Evolutionary conservation across 2,329 filamentous ascomycete species (phyloP), one percentile per base, ranked within the genome.

Genomic region (Hymenotorrendiella dingleyae): DNA sequence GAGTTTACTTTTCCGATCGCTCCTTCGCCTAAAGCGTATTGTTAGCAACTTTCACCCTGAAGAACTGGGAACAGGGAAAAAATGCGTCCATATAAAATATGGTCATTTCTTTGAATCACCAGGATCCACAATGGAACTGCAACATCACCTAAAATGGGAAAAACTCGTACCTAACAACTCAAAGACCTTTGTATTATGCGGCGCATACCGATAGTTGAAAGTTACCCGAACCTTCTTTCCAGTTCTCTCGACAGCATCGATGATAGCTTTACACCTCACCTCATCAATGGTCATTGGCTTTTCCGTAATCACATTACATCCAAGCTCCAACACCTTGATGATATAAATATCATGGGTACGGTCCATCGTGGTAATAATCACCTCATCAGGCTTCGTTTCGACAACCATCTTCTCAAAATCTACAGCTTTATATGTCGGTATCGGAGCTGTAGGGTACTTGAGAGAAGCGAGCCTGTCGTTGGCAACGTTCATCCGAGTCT

Each of bases 221-320:
- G 73, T 74, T 1, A 81, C 76, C 12, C 77, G 68, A 3, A 80
- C 67, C 28, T 68, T 66, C 10, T 62, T 59, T 3, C 65, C 64
- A 0, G 72, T 76, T 14, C 68, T 63, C 38, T 72, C 66, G 12
- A 76, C 75, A 10, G 74, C 71, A 48, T 69, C 66, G 48, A 79
- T 68, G 45, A 81, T 80, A 37, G 69, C 65, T 6, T 61, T 64
- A 59, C 74, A 78, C 2, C 74, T 69, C 2, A 69, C 65, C 0
- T 67, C 72, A 53, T 81, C 76, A 51, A 80, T 74, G 1, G 78
- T 81, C 77, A 81, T 80, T 4, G 77, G 78, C 58, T 82, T 82
- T 54, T 81, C 77, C 0, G 73, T 80, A n/a, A 81, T 66, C 0
- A 79, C 76, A 46, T 74, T 70, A 53, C 75, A 77, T 12, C 76